phyloP scores from a whole-genome alignment of 2,329 filamentous ascomycete species.

The Furcasterigmium sp. region DNA sequence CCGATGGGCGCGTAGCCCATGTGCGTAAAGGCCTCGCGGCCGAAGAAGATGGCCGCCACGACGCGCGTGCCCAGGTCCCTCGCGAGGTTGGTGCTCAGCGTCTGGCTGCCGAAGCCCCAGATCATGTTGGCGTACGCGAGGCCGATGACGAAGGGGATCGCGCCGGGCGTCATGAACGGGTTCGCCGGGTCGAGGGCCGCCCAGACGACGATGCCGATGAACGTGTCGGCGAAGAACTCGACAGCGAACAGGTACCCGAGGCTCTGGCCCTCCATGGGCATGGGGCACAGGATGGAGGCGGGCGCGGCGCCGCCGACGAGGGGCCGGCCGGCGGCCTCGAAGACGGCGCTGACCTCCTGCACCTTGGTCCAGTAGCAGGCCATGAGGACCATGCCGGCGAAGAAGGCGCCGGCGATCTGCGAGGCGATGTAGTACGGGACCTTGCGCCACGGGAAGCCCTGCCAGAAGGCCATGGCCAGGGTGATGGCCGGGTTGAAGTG shows the following conservation, averaged over 20 bases:
- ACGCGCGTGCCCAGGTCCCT: slow-evolving; percentile 54
- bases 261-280: slow-evolving; percentile 42
- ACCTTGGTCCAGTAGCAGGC: slow-evolving; percentile 50
- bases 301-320: slow-evolving; percentile 37
- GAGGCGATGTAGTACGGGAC: slow-evolving; percentile 51
- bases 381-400: slow-evolving; percentile 49
- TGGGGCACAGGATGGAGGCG: slow-evolving; percentile 49
- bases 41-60: slow-evolving; percentile 50
- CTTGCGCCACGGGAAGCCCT: slow-evolving; percentile 54
- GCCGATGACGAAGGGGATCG: slow-evolving; percentile 49
- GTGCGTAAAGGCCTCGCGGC: slow-evolving; percentile 17
- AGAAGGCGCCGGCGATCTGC: slow-evolving; percentile 51
- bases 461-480: slow-evolving; percentile 41
- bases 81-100: slow-evolving; percentile 52
- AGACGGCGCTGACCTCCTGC: slow-evolving; percentile 18
- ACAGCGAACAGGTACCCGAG: slow-evolving; percentile 52
- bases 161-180: slow-evolving; percentile 44
- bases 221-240: slow-evolving; percentile 54
- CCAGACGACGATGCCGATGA: slow-evolving; percentile 55
- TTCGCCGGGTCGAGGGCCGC: slow-evolving; percentile 52
- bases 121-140: slow-evolving; percentile 47
- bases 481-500: slow-evolving; percentile 51
- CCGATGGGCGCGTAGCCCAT: slow-evolving; percentile 43
- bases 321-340: slow-evolving; percentile 28
- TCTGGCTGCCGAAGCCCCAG: slow-evolving; percentile 52